phyloP scores from a whole-genome alignment of 306 rosid genomes.

The Pachyrhizus erosus region DNA sequence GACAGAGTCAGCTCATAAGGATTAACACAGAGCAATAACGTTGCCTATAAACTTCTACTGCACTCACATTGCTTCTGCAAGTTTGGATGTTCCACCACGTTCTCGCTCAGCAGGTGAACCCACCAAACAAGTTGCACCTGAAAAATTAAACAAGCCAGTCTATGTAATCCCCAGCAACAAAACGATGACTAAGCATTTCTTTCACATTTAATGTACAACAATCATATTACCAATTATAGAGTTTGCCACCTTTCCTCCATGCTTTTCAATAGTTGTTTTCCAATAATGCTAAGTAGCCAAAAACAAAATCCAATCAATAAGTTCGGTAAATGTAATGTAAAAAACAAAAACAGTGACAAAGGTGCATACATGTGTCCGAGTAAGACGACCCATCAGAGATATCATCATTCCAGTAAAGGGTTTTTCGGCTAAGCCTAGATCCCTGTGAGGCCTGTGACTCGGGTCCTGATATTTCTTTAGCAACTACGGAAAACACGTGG shows the following conservation, averaged over 20 bases:
- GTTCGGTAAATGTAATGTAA: background rate
- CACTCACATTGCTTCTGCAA: constrained; percentile 73
- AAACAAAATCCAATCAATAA: constrained; percentile 7
- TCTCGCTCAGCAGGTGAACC: constrained; percentile 72
- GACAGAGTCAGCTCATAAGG: background rate
- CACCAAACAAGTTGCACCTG: constrained; percentile 74
- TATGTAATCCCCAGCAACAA: background rate
- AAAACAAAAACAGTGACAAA: background rate
- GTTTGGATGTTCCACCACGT: constrained; percentile 73
- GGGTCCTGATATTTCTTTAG: constrained; percentile 72
- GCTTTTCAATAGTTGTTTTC: constrained; percentile 71
- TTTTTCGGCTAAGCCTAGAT: constrained; percentile 58
- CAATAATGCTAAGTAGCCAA: constrained; percentile 61
- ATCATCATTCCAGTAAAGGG: constrained; percentile 79
- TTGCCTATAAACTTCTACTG: background rate
- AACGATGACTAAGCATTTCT: background rate
- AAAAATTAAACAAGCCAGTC: background rate
- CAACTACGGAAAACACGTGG: constrained; percentile 50
- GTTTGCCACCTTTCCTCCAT: constrained; percentile 75
- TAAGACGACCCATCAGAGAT: constrained; percentile 83
- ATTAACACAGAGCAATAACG: background rate
- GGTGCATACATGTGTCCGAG: constrained; percentile 68
- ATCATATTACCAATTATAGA: constrained; percentile 61
- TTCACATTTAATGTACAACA: background rate
- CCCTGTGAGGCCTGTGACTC: constrained; percentile 53